A percentile compares a stretch with the other conserved stretches of the same genome.
phyloP scores from a whole-genome alignment of 352 stramenopile genomes.

The Phytopythium montanum region DNA sequence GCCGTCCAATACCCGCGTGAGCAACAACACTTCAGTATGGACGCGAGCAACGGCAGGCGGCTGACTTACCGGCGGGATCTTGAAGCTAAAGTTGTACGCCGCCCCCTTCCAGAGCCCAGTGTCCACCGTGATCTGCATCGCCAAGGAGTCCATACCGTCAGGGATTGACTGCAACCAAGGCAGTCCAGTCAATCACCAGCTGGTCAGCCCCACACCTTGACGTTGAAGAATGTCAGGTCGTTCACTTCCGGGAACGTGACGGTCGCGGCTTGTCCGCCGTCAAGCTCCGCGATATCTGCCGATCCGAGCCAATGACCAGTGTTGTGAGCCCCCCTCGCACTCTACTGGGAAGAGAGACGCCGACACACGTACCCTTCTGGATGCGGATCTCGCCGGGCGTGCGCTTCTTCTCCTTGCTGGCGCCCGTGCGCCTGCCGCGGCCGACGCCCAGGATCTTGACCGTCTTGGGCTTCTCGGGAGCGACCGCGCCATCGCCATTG shows the following conservation, averaged over 20 bases:
- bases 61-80: conserved; percentile 90
- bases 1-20: conserved; percentile 9
- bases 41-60: neutral
- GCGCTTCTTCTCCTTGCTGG: conserved; percentile 89
- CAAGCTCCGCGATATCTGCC: conserved; percentile 96
- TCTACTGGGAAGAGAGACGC: neutral
- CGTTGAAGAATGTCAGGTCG: conserved; percentile 93
- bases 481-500: conserved; percentile 13
- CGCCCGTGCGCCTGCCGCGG: conserved; percentile 61
- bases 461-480: conserved; percentile 64
- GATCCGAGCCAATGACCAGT: neutral
- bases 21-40: neutral
- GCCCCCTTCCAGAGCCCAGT: conserved; percentile 97
- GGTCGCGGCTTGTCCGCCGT: conserved; percentile 94
- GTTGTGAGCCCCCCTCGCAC: neutral
- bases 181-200: conserved; percentile 1
- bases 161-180: neutral
- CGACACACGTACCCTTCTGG: conserved; percentile 90
- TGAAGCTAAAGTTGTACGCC: conserved; percentile 97
- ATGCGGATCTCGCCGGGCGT: conserved; percentile 97
- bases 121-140: conserved; percentile 86
- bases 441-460: conserved; percentile 83
- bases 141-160: conserved; percentile 30
- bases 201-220: conserved; percentile 46
- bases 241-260: conserved; percentile 97